Base-by-base conservation (phyloP, 371 early-diverging fungal species). In the Mucor piriformis region DNA sequence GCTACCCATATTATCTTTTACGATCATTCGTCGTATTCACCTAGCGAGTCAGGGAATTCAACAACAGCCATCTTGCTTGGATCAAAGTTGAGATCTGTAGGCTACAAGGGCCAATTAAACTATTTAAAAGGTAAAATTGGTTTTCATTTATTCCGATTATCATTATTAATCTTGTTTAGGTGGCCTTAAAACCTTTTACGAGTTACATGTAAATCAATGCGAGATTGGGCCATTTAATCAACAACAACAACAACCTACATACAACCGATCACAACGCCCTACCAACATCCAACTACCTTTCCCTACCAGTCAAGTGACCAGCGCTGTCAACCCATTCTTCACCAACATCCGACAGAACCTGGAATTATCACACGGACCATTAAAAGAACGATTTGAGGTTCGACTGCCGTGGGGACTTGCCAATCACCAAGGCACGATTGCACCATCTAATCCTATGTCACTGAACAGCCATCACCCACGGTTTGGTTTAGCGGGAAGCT, bases 1-100 rank as follows among this genome's bases (percentile, higher is more conserved):
- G 72, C 66, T 32, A 46, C 63, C 3, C 61, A 77, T 29, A 76
- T 84, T 50, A 63, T 84, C 1, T 53, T 84, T 24, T 81, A 81
- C 52, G 85, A 82, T 50, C 77, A 72, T 38, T 51, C 67, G 6
- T 69, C 79, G 2, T 46, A 64, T n/a, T 23, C 43, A n/a, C 63
- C 79, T 3, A 61, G 54, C 20, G 75, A 77, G 34, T 73, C 74
- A 11, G 55, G 73, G 6, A 73, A 79, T 4, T 61, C 71, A 10
- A 62, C 71, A 27, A 66, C 64, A 25, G 43, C 61, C 6, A 67
- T 69, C 21, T 50, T 82, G 2, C 68, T 72, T 67, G 69, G 60
- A 3, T 64, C 64, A 3, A 68, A 68, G 23, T 53, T 68, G 12
- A 21, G 50, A 20, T 20, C 52, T 12, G 35, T 18, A 6, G 61